These are phyloP conservation scores for Dendrocalamus latiflorus DNA, from an alignment of 202 grass and related monocot species.

Conservation along the genomic window DNA sequence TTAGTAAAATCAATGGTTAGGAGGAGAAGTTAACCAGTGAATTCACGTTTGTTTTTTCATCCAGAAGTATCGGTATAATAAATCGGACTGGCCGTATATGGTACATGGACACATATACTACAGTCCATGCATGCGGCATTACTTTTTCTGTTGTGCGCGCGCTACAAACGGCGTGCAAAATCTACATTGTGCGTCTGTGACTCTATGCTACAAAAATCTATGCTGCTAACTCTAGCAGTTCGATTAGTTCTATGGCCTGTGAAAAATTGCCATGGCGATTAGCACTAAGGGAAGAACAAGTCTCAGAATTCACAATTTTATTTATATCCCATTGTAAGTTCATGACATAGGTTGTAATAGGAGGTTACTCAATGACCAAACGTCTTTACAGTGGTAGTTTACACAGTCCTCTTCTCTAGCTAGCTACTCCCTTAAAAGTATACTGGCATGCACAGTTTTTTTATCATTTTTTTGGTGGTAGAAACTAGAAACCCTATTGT, in stretches of 20 bases:
- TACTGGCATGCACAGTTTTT: neutral
- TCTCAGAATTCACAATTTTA: too few relatives aligned
- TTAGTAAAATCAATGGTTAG: too few relatives aligned
- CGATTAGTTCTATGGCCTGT: neutral
- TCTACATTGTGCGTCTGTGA: too few relatives aligned
- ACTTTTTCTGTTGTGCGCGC: neutral
- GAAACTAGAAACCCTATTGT: constrained; percentile 9
- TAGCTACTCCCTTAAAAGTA: too few relatives aligned
- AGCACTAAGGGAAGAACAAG: neutral
- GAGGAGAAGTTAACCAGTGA: too few relatives aligned
- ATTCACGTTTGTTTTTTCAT: neutral
- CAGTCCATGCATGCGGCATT: neutral
- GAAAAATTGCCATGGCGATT: neutral
- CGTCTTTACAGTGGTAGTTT: too few relatives aligned
- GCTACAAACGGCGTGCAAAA: too few relatives aligned
- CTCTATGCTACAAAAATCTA: neutral
- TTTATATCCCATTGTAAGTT: too few relatives aligned
- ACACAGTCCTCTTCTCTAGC: too few relatives aligned
- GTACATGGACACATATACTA: neutral
- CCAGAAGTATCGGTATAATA: neutral
- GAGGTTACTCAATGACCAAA: too few relatives aligned
- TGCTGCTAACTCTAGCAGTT: neutral
- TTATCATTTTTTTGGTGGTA: neutral
- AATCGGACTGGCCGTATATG: neutral
- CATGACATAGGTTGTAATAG: too few relatives aligned